Evolutionary conservation across 164 flowering plant species (phyloP).

Genomic region (Warburgia ugandensis): DNA sequence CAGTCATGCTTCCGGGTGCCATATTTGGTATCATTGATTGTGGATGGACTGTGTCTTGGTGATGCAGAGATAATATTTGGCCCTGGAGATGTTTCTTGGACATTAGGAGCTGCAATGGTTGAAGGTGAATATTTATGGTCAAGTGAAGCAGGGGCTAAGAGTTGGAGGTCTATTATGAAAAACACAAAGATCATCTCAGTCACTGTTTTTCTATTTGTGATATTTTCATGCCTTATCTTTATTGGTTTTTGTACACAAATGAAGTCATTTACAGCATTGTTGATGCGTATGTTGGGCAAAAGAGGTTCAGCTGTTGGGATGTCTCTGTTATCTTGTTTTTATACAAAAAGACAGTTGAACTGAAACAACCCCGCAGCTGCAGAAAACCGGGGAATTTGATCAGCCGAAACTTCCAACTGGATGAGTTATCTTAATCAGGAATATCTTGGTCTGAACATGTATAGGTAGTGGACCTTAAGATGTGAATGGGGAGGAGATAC

Average conservation of each 20-base stretch:
- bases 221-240: slow-evolving; percentile 28
- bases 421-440: neutral
- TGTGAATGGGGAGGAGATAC: too few relatives aligned
- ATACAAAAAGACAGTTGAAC: slow-evolving; percentile 13
- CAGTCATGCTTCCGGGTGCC: slow-evolving; percentile 50
- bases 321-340: slow-evolving; percentile 35
- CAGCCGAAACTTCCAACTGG: too few relatives aligned
- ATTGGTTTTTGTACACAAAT: slow-evolving; percentile 33
- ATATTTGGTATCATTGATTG: slow-evolving; percentile 51
- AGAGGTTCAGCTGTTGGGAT: slow-evolving; percentile 21
- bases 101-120: slow-evolving; percentile 55
- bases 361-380: neutral
- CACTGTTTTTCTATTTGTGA: slow-evolving; percentile 24
- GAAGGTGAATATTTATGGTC: slow-evolving; percentile 39
- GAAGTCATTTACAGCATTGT: slow-evolving; percentile 16
- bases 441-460: neutral
- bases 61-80: slow-evolving; percentile 49
- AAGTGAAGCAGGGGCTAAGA: slow-evolving; percentile 7
- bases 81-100: slow-evolving; percentile 60
- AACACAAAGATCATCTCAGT: slow-evolving; percentile 20
- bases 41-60: slow-evolving; percentile 44
- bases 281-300: slow-evolving; percentile 33
- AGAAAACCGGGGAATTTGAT: neutral
- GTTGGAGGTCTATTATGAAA: slow-evolving; percentile 8
- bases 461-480: neutral